Base-by-base conservation (phyloP, 345 rosid species). In the Dimocarpus longan region DNA sequence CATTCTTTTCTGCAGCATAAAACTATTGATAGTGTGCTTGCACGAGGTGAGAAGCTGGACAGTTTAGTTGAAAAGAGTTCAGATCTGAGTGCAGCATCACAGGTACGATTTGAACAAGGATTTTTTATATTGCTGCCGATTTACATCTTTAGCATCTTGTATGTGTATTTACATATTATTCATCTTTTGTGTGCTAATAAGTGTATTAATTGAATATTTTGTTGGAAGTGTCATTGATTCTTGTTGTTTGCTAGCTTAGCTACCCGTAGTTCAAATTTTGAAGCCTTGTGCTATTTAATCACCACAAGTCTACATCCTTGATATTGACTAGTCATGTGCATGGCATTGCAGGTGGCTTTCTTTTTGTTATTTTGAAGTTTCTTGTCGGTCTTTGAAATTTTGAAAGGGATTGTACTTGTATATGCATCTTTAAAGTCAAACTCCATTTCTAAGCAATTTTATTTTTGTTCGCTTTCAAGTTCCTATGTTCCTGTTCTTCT, bases 31-130 rank as follows among this genome's bases (percentile, higher is more conserved):
- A 94, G 98, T 24, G 99, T 96, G 70, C 95, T 96, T 74, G 98
- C 94, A 39, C 95, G 99, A 60, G 99, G 99, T 57, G 98, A 91
- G 92, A 94, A 85, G 88, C 90, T 97, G 78, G 99, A 94, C 89
- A 92, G 97, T 82, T 86, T 97, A 82, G 98, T 96, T 54, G 98
- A 94, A 82, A 96, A 96, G 91, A 96, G 99, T 85, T 96, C 98
- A 54, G 98, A 96, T 88, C 85, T 96, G 79, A 96, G 99, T 86
- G 88, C 90, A 79, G 97, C 98, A 77, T 94, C 98, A 5, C 98
- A 96, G 99, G 99, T 96, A 32, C 2, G 3, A 88, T 59, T 42
- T 52, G 5, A 9, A 46, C 57, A 64, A 32, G 10, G 68, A 60
- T 8, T 70, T 26, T 62, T 26, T 54, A 10, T 22, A 10, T 32